Evolutionary conservation across 352 stramenopile species (phyloP), one percentile per base, ranked within the genome.

Genomic region (Globisporangium rhizosaccharum): DNA sequence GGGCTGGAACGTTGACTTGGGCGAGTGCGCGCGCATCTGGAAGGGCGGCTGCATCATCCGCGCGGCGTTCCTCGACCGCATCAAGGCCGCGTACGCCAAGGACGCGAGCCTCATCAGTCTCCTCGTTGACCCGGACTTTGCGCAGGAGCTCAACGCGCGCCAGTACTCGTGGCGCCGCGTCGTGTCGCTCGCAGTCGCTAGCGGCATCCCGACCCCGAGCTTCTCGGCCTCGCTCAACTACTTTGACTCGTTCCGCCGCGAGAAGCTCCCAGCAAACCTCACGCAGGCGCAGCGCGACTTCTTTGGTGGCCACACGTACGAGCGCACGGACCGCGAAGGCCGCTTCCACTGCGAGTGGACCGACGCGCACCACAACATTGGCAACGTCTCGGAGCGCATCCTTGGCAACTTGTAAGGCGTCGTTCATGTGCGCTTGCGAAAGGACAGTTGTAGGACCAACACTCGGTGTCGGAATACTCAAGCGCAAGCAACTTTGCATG

Each of bases 1-100:
- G 72, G 90, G 93, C 66, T 99, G 97, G 97, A 88, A 97, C 69
- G 87, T 99, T 12, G 80, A 99, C 79, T 71, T 99, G 12, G 85
- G 85, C 56, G 94, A 99, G 69, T 99, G 96, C 75, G 95, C 96
- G 20, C 87, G 94, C 60, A 99, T 99, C 88, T 99, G 97, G 97
- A 98, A 98, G 73, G 97, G 97, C 60, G 97, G 97, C 49, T 99
- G 97, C 85, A 99, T 99, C 74, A 99, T 99, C 68, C 95, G 97
- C 58, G 97, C 97, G 25, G 85, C 81, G 42, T 96, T 99, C 64
- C 79, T 99, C 28, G 94, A 98, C 79, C 91, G 97, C 72, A 99
- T 99, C 78, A 97, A 97, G 71, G 71, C 79, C 52, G 97, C 97
- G 23, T 97, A 98, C 72, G 59, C 71, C 49, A 89, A 89, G 61